A percentile compares a stretch with the other conserved stretches of the same genome.
Evolutionary conservation across 805 yeast species (phyloP).

Genomic region (Spencermartinsiella europaea): DNA sequence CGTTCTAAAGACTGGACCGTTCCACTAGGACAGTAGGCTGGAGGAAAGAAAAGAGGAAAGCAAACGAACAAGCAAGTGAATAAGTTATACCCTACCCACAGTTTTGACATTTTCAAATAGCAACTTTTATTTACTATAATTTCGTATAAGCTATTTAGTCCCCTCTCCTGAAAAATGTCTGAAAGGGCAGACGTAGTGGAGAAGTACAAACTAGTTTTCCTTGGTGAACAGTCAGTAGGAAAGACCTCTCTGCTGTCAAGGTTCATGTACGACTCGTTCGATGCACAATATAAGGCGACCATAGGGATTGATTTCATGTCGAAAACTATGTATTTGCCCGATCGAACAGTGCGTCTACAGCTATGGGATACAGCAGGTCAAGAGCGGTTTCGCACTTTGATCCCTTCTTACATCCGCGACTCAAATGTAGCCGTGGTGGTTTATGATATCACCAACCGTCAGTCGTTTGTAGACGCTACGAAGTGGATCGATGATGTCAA

Average conservation of each 20-base stretch:
- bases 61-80: no score
- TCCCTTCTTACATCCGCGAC: slow-evolving; percentile 93
- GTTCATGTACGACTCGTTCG: slow-evolving; percentile 96
- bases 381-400: slow-evolving; percentile 89
- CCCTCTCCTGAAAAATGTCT: no score
- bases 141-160: no score
- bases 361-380: slow-evolving; percentile 99
- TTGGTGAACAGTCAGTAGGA: slow-evolving; percentile 98
- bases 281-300: slow-evolving; percentile 90
- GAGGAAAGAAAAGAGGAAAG: no score
- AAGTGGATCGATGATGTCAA: slow-evolving; percentile 95
- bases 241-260: slow-evolving; percentile 95
- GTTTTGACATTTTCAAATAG: no score
- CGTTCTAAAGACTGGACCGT: no score
- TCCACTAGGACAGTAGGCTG: no score
- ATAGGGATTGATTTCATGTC: slow-evolving; percentile 95
- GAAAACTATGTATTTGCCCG: slow-evolving; percentile 92
- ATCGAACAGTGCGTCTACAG: slow-evolving; percentile 90
- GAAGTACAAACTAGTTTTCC: slow-evolving; percentile 64
- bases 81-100: no score
- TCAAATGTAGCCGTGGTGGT: slow-evolving; percentile 96
- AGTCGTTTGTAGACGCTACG: slow-evolving; percentile 75
- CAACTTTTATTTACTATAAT: no score
- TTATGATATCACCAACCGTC: slow-evolving; percentile 78
- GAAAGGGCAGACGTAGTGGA: slow-evolving; percentile 28